Percentiles rank a stretch among this genome's conserved stretches.
Conservation (phyloP, 83 land plant species). For the Thuja plicata region DNA sequence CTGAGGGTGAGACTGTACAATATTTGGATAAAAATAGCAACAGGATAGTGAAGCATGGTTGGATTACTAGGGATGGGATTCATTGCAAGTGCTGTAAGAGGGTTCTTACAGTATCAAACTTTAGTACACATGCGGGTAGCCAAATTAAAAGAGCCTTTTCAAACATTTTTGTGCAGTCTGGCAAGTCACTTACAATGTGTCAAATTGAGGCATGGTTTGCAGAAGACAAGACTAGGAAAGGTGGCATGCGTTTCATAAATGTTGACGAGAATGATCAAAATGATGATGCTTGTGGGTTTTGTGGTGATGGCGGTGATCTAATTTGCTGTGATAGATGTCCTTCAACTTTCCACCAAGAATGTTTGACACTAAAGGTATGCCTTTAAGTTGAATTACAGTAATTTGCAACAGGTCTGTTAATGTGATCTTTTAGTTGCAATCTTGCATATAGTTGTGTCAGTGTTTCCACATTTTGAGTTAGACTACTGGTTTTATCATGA, state of each 20-base stretch:
- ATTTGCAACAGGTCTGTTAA: background rate
- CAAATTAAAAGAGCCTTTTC: slow-evolving; percentile 44
- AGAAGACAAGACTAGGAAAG: slow-evolving; percentile 33
- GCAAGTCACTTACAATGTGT: slow-evolving; percentile 58
- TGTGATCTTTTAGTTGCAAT: background rate
- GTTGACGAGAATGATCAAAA: slow-evolving; percentile 65
- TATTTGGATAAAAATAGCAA: slow-evolving; percentile 51
- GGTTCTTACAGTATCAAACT: slow-evolving; percentile 52
- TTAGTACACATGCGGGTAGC: slow-evolving; percentile 79
- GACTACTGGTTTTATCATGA: background rate
- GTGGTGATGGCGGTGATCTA: slow-evolving; percentile 88
- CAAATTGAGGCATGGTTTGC: slow-evolving; percentile 65
- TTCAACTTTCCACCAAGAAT: slow-evolving; percentile 72
- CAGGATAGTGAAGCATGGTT: slow-evolving; percentile 48
- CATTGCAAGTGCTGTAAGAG: slow-evolving; percentile 74
- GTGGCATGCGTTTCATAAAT: slow-evolving; percentile 35
- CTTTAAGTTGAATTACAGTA: background rate
- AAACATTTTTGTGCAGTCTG: slow-evolving; percentile 47
- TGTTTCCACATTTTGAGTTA: background rate
- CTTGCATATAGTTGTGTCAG: background rate
- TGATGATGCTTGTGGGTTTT: slow-evolving; percentile 77
- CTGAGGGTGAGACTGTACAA: slow-evolving; percentile 46
- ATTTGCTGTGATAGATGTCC: slow-evolving; percentile 86
- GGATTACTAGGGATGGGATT: slow-evolving; percentile 76
- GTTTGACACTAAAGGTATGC: slow-evolving; percentile 63